Evolutionary conservation across 331 rosid genomes (phyloP), one percentile per base, ranked within the genome.

Genomic region (Pyrus hybrid): DNA sequence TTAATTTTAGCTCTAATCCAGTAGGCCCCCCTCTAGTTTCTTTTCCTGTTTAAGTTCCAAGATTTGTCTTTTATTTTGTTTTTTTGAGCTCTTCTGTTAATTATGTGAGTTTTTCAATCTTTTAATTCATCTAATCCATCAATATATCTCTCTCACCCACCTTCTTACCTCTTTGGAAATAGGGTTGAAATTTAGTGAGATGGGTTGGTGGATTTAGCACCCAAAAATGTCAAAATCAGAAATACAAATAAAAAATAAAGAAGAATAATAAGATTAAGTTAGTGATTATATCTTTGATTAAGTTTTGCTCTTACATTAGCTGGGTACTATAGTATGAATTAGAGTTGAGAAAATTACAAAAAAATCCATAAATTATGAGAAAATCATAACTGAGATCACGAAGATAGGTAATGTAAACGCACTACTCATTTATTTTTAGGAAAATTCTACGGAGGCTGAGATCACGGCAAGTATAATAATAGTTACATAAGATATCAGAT

Each of bases 171-270:
- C 63, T 76, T 49, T 53, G 22, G 58, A 16, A 17, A 49, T 6
- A 16, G 8, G 85, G 79, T 76, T 77, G 84, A 83, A 41, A 68
- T 45, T 82, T 79, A 80, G 87, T 75, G 89, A 84, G 54, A 78
- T 77, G 83, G 80, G 83, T 87, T 87, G 87, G 88, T 85, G 89
- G 85, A 85, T 76, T 83, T 73, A 76, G 91, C 88, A 84, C 86
- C 84, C 64, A 77, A 80, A 53, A 84, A 76, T 10, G 89, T 86
- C 93, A 83, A 79, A 63, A 73, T 85, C 84, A 73, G 64, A 74
- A 74, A 43, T 41, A 43, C 28, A 32, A 73, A 71, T 22, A 63
- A 26, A 43, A 49, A 71, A 18, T 67, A 28, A 72, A 49, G 51
- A 72, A 69, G 75, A 12, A 12, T 12, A 75, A 73, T 83, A 84